Conservation (phyloP, 306 rosid species). For the Argentina anserina region DNA sequence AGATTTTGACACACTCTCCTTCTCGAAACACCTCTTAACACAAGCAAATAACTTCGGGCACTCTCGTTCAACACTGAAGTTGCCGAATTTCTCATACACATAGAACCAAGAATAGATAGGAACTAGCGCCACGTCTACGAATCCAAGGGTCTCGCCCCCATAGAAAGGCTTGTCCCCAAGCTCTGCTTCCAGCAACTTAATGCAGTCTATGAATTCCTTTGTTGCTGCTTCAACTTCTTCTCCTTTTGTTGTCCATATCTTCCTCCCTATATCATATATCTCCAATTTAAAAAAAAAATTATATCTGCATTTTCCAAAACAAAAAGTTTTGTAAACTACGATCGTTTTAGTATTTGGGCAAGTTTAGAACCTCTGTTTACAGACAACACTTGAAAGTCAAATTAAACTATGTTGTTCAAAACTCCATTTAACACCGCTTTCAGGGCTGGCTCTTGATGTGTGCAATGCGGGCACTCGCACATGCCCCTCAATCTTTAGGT, state of each 20-base stretch:
- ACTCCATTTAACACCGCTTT: too few relatives aligned
- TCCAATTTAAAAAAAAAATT: too few relatives aligned
- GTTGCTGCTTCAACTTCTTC: constrained; percentile 22
- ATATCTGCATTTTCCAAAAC: too few relatives aligned
- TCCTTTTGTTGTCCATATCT: constrained; percentile 22
- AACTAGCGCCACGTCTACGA: constrained; percentile 3
- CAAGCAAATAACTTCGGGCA: constrained; percentile 17
- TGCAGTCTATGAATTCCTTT: constrained; percentile 16
- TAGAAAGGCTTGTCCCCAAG: constrained; percentile 32
- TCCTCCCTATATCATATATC: background rate
- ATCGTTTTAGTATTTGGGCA: too few relatives aligned
- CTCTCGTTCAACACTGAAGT: constrained; percentile 10
- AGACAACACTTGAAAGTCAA: too few relatives aligned
- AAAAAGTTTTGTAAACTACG: too few relatives aligned
- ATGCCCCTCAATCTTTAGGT: too few relatives aligned
- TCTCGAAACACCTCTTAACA: constrained; percentile 18
- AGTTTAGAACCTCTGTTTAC: too few relatives aligned
- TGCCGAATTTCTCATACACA: constrained; percentile 11
- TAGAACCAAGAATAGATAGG: constrained; percentile 16
- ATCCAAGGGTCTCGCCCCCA: constrained; percentile 20
- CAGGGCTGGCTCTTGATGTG: too few relatives aligned
- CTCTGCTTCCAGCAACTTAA: constrained; percentile 22
- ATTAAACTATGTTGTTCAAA: too few relatives aligned
- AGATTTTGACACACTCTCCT: constrained; percentile 14
- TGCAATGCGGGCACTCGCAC: too few relatives aligned